Evolutionary conservation across 2,329 filamentous ascomycete species (phyloP).

Genomic region (Ophiosphaerella herpotricha): DNA sequence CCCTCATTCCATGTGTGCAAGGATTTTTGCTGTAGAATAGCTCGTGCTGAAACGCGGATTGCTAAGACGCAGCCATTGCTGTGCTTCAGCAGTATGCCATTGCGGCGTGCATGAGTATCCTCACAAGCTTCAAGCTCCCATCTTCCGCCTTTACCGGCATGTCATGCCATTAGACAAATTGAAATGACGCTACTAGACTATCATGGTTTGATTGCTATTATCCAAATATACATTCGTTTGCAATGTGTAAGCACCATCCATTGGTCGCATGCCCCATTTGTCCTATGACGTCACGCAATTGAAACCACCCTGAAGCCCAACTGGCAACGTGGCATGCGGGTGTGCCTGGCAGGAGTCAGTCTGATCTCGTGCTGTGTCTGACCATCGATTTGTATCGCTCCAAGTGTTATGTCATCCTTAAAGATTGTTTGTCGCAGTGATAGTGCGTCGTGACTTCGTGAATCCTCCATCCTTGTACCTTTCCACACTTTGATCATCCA

Average conservation of each 20-base stretch:
- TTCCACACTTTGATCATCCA: constrained; percentile 6
- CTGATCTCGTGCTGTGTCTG: constrained; percentile 21
- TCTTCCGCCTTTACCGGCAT: not conserved
- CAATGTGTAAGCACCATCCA: constrained; percentile 14
- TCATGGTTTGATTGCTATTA: constrained; percentile 19
- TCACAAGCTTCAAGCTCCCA: constrained; percentile 8
- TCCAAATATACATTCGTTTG: constrained; percentile 23
- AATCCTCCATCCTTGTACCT: constrained; percentile 5
- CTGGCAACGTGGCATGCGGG: constrained; percentile 27
- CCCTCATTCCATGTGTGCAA: constrained; percentile 1
- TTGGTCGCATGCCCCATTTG: constrained; percentile 21
- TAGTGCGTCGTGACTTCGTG: constrained; percentile 23
- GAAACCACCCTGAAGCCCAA: constrained; percentile 9
- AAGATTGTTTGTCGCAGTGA: constrained; percentile 19
- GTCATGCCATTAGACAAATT: constrained; percentile 1
- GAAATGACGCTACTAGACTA: constrained; percentile 13
- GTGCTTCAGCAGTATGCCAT: not conserved
- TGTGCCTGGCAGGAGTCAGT: constrained; percentile 43
- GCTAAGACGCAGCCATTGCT: not conserved
- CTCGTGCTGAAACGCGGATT: constrained; percentile 19
- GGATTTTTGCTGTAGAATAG: constrained; percentile 13
- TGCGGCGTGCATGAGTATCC: not conserved
- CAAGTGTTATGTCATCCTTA: constrained; percentile 9
- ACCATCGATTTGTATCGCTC: constrained; percentile 5
- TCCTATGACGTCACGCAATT: constrained; percentile 32